Evolutionary conservation across 1,139 yeast species (phyloP).

Genomic region (Eremothecium cymbalariae): DNA sequence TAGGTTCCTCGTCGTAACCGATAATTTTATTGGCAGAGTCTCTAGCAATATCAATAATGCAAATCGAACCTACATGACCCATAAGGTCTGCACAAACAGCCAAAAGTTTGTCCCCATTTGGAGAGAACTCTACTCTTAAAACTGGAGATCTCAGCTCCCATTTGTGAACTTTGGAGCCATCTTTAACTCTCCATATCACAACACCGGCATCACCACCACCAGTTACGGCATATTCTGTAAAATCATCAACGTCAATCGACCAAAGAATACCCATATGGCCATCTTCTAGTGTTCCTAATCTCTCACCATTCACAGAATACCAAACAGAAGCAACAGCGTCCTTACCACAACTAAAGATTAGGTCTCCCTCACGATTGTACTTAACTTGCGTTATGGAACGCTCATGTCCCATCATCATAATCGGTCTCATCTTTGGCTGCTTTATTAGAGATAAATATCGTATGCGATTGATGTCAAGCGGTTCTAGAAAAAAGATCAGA

Average conservation of each 20-base stretch:
- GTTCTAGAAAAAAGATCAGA: too few species aligned
- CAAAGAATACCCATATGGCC: slow-evolving; percentile 93
- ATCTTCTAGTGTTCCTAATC: slow-evolving; percentile 81
- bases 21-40: slow-evolving; percentile 35
- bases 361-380: slow-evolving; percentile 91
- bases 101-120: slow-evolving; percentile 59
- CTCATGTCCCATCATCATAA: slow-evolving; percentile 66
- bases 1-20: slow-evolving; percentile 42
- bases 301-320: slow-evolving; percentile 94
- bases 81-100: slow-evolving; percentile 87
- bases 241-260: slow-evolving; percentile 81
- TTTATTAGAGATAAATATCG: too few species aligned
- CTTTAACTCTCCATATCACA: slow-evolving; percentile 75
- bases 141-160: slow-evolving; percentile 81
- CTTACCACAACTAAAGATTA: slow-evolving; percentile 86
- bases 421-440: slow-evolving; percentile 42
- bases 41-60: slow-evolving; percentile 53
- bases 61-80: slow-evolving; percentile 78
- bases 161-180: slow-evolving; percentile 67
- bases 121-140: slow-evolving; percentile 81
- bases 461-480: too few species aligned
- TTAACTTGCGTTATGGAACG: slow-evolving; percentile 88
- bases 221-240: slow-evolving; percentile 63
- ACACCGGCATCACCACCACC: slow-evolving; percentile 88
- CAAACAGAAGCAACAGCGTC: slow-evolving; percentile 86